phyloP scores from a whole-genome alignment of 768 basidiomycete genomes.

The Suillus weaverae region DNA sequence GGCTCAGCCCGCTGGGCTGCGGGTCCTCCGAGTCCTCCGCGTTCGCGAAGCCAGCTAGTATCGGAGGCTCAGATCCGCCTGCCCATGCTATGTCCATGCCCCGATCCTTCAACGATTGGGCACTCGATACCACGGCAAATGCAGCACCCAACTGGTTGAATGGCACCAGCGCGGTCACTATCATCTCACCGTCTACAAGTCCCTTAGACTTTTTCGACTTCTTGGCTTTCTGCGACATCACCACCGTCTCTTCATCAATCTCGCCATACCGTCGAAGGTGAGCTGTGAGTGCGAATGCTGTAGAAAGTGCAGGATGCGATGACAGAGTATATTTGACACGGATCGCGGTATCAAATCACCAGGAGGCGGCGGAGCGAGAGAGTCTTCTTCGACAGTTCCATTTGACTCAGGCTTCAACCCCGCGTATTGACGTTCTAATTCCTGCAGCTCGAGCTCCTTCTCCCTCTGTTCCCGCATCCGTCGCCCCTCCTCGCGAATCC shows the following conservation, averaged over 20 bases:
- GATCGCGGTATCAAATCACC: constrained; percentile 72
- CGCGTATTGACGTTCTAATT: constrained; percentile 37
- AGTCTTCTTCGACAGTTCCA: constrained; percentile 36
- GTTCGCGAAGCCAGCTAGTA: constrained; percentile 72
- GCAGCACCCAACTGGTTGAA: constrained; percentile 78
- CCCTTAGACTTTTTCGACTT: constrained; percentile 40
- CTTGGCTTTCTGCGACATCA: constrained; percentile 63
- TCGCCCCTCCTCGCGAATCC: constrained; percentile 74
- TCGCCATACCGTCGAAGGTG: constrained; percentile 64
- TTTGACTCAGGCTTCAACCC: constrained; percentile 29
- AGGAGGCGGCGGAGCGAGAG: constrained; percentile 56
- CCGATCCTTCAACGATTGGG: constrained; percentile 51
- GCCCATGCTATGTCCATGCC: constrained; percentile 76
- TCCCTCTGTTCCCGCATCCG: constrained; percentile 67
- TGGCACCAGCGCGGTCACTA: constrained; percentile 70
- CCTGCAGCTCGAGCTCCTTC: constrained; percentile 39
- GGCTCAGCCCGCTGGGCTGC: constrained; percentile 16
- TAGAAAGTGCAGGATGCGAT: constrained; percentile 39
- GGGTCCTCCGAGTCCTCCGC: constrained; percentile 55
- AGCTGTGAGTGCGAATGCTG: constrained; percentile 21
- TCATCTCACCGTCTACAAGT: constrained; percentile 43
- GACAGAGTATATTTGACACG: constrained; percentile 68
- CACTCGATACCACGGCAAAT: constrained; percentile 70
- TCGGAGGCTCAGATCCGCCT: constrained; percentile 66
- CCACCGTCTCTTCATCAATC: constrained; percentile 63